Evolutionary conservation across 1,284 basidiomycete species (phyloP).

Genomic region (Apiotrichum siamense): DNA sequence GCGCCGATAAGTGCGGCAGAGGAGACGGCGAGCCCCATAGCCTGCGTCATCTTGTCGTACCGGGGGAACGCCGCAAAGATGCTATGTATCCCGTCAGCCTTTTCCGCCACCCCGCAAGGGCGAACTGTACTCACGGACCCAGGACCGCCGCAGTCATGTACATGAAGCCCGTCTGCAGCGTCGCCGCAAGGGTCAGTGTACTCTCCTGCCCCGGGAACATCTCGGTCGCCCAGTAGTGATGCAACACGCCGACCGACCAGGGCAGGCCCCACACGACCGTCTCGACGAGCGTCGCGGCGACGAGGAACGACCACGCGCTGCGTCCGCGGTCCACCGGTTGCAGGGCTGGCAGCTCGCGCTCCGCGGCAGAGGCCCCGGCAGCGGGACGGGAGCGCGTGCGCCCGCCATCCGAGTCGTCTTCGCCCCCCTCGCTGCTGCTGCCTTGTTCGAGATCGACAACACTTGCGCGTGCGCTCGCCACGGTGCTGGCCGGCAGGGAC

Average conservation of each 20-base stretch:
- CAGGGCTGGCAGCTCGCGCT: slow-evolving; percentile 19
- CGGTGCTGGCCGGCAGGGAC: neutral
- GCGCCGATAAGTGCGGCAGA: slow-evolving; percentile 25
- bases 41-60: slow-evolving; percentile 25
- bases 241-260: slow-evolving; percentile 42
- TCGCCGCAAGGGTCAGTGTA: slow-evolving; percentile 41
- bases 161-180: slow-evolving; percentile 41
- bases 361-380: neutral
- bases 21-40: slow-evolving; percentile 26
- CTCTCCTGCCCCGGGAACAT: slow-evolving; percentile 32
- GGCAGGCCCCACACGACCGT: slow-evolving; percentile 41
- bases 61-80: slow-evolving; percentile 32
- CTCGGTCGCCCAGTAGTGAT: slow-evolving; percentile 38
- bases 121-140: slow-evolving; percentile 33
- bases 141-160: slow-evolving; percentile 36
- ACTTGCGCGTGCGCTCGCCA: neutral
- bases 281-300: slow-evolving; percentile 23
- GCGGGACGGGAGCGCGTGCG: neutral
- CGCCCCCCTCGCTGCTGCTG: neutral
- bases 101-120: neutral
- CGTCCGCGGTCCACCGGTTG: slow-evolving; percentile 40
- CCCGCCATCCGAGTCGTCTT: neutral
- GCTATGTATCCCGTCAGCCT: slow-evolving; percentile 5
- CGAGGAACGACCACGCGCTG: slow-evolving; percentile 42
- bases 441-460: neutral